phyloP scores from a whole-genome alignment of 805 yeast genomes.

The Candida maltosa region DNA sequence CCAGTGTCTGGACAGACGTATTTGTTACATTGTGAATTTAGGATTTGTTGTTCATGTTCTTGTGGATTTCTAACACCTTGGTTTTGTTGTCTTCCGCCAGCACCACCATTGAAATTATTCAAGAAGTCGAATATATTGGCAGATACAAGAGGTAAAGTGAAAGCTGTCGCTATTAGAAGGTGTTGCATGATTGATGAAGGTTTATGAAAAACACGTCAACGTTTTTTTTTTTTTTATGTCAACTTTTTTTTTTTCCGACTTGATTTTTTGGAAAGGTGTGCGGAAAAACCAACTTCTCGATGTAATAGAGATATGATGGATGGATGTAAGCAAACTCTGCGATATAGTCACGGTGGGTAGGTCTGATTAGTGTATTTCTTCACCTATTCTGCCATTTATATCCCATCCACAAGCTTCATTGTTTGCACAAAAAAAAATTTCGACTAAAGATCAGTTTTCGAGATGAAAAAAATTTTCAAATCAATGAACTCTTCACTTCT shows the following conservation, averaged over 20 bases:
- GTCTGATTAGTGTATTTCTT: no score
- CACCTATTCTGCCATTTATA: no score
- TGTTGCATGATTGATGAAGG: not conserved
- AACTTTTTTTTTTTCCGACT: not conserved
- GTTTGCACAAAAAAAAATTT: no score
- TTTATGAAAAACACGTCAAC: conserved; percentile 1
- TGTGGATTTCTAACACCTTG: conserved; percentile 24
- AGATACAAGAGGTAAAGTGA: conserved; percentile 10
- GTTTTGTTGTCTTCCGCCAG: conserved; percentile 19
- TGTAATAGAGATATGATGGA: no score
- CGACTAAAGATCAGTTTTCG: not conserved
- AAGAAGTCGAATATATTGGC: conserved; percentile 27
- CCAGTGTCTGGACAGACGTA: conserved; percentile 84
- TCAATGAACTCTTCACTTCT: no score
- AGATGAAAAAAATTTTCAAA: no score
- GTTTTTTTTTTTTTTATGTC: not conserved
- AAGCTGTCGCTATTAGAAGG: not conserved
- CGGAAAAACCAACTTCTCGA: no score
- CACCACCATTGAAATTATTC: conserved; percentile 15
- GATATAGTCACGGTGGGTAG: no score
- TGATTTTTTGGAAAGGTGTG: no score
- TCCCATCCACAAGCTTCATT: no score
- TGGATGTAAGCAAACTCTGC: no score
- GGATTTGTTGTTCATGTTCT: conserved; percentile 35
- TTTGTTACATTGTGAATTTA: conserved; percentile 49